Percentiles rank a stretch among this genome's conserved stretches.
phyloP scores from a whole-genome alignment of 1,284 basidiomycete genomes.

The Ustilago sp. region DNA sequence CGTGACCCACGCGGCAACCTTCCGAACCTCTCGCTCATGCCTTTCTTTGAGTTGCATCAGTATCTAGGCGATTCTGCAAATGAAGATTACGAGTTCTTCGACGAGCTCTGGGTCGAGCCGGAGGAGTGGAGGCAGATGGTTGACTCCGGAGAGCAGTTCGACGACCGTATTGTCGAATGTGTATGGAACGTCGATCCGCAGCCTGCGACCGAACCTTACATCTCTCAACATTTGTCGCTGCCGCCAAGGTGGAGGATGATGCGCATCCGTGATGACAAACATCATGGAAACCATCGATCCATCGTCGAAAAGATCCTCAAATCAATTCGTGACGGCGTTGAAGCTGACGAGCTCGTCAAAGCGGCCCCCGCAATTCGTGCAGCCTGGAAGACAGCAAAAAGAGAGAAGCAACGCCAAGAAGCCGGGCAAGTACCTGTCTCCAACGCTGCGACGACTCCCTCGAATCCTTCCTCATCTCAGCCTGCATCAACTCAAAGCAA shows the following conservation, averaged over 20 bases:
- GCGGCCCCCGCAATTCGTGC: constrained; percentile 55
- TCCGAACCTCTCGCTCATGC: constrained; percentile 86
- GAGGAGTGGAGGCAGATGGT: constrained; percentile 96
- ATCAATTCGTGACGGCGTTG: constrained; percentile 66
- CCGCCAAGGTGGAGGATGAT: constrained; percentile 66
- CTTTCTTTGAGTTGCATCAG: constrained; percentile 83
- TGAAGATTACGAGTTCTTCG: constrained; percentile 82
- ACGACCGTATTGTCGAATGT: constrained; percentile 94
- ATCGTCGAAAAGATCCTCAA: constrained; percentile 63
- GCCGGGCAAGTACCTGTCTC: constrained; percentile 25
- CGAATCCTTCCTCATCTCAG: neutral
- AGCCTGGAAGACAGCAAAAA: constrained; percentile 59
- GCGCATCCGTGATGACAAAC: constrained; percentile 67
- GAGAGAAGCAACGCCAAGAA: constrained; percentile 37
- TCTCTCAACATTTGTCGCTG: constrained; percentile 25
- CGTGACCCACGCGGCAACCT: constrained; percentile 62
- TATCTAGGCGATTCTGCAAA: constrained; percentile 71
- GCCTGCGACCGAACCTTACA: constrained; percentile 41
- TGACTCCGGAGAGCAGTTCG: constrained; percentile 82
- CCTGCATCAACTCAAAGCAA: neutral
- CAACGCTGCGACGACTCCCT: neutral
- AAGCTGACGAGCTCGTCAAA: constrained; percentile 55
- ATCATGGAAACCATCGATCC: constrained; percentile 63
- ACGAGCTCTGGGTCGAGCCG: constrained; percentile 86
- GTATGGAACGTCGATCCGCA: constrained; percentile 78